These are phyloP conservation scores for Phytopythium ostracodes DNA, from an alignment of 352 stramenopile species.

Conservation along the genomic window DNA sequence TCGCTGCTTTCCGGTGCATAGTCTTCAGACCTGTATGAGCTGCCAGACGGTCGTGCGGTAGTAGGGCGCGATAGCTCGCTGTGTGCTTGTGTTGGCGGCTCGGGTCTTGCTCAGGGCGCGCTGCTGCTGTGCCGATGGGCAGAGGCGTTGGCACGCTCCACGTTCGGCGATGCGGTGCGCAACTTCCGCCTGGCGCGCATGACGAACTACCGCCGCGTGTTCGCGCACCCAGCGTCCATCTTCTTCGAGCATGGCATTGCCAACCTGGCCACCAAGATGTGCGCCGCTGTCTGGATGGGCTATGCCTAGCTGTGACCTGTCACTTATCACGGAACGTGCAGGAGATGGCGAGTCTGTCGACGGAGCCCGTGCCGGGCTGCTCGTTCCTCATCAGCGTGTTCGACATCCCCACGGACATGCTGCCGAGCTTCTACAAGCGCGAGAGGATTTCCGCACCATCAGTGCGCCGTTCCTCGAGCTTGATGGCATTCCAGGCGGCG, in stretches of 20 bases:
- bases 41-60: no score
- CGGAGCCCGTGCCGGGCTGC: slow-evolving; percentile 49
- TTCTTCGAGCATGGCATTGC: slow-evolving; percentile 92
- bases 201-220: slow-evolving; percentile 84
- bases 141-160: slow-evolving; percentile 80
- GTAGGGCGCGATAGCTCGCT: neutral
- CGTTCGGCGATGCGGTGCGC: slow-evolving; percentile 79
- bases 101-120: neutral
- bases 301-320: neutral
- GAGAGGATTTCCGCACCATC: slow-evolving; percentile 89
- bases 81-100: no score
- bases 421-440: slow-evolving; percentile 72
- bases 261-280: slow-evolving; percentile 74
- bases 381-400: slow-evolving; percentile 75
- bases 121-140: neutral
- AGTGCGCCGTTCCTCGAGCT: slow-evolving; percentile 71
- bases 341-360: slow-evolving; percentile 88
- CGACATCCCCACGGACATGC: slow-evolving; percentile 47
- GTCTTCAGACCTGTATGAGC: neutral
- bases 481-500: slow-evolving; percentile 25
- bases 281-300: neutral
- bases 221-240: slow-evolving; percentile 90
- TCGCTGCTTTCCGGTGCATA: slow-evolving; percentile 79
- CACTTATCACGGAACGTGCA: slow-evolving; percentile 13
- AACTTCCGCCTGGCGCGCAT: slow-evolving; percentile 89